Base-by-base conservation (phyloP, 768 basidiomycete species). In the Rhodosporidiobolus odoratus region DNA sequence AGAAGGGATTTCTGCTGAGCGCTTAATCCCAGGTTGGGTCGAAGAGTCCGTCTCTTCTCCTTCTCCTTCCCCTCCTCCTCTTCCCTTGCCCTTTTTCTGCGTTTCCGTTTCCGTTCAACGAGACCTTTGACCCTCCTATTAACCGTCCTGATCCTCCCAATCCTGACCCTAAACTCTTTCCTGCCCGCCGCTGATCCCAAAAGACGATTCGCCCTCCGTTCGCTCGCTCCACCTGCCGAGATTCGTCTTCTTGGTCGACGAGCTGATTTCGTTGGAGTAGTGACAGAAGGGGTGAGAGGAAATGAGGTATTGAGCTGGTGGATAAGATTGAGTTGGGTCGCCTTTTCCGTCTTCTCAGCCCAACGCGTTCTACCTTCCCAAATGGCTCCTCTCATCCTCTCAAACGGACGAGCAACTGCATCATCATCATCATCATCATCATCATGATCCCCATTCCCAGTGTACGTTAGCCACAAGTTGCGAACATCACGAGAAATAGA, bases 381-480 rank as follows among this genome's bases (percentile, higher is more conserved):
- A 17, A 75, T 58, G 6, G 68, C 74, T 5, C 35, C 68, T 5
- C 74, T 16, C 35, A 53, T 34, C 5, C 69, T 52, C 37, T 71
- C 74, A 40, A 75, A 75, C 30, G 74, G 74, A 6, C 74, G 27
- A 0, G 64, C 62, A 21, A 75, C 45, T 57, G 56, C 19, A 17
- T 4, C 23, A 12, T 43, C 43, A 43, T 12, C 43, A 43, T 21
- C 21, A 21, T 43, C 43, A n/a, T n/a, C n/a, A n/a, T n/a, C n/a
- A n/a, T n/a, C n/a, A n/a, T n/a, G n/a, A n/a, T n/a, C n/a, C n/a
- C n/a, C n/a, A n/a, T n/a, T n/a, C n/a, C n/a, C n/a, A 32, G 10
- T 7, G 35, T 1, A 7, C 16, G 34, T 9, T 32, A 30, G 53
- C 27, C 19, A 9, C 16, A 35, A 21, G 35, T 5, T 13, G 23